Evolutionary conservation across 2,329 filamentous ascomycete species (phyloP).

Genomic region (Aspergillus glaucus): DNA sequence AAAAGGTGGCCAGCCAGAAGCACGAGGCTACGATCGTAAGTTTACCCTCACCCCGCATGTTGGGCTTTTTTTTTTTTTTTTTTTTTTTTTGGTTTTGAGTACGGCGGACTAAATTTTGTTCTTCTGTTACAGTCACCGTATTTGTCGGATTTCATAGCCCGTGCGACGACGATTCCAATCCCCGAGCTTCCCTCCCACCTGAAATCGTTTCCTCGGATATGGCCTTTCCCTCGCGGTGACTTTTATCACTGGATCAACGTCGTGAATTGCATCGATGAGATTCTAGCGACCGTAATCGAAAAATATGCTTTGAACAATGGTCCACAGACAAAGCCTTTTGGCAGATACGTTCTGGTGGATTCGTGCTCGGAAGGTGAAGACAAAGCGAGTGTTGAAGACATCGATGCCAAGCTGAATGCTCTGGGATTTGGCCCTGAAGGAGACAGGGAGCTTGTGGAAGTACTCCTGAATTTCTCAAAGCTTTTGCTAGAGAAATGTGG

Average conservation of each 20-base stretch:
- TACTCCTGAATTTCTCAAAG: constrained; percentile 76
- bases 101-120: constrained; percentile 16
- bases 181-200: constrained; percentile 72
- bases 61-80: not conserved
- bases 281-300: constrained; percentile 73
- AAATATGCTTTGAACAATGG: constrained; percentile 74
- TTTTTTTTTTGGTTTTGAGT: not conserved
- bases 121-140: constrained; percentile 65
- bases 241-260: constrained; percentile 97
- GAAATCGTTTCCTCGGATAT: constrained; percentile 73
- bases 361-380: constrained; percentile 56
- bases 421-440: constrained; percentile 67
- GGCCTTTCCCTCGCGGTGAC: constrained; percentile 93
- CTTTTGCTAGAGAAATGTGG: constrained; percentile 90
- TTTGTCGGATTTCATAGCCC: constrained; percentile 72
- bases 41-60: constrained; percentile 12
- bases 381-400: constrained; percentile 47
- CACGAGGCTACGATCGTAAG: constrained; percentile 48
- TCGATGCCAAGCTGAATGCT: constrained; percentile 49
- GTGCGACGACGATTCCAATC: constrained; percentile 57
- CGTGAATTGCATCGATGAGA: constrained; percentile 84
- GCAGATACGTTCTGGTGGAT: constrained; percentile 30
- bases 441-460: constrained; percentile 72
- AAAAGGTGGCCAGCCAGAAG: constrained; percentile 47
- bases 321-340: constrained; percentile 73